A percentile compares a stretch with the other conserved stretches of the same genome.
Evolutionary conservation across 176 grass and related monocot species (phyloP).

Genomic region (Hsuehochloa calcarea): DNA sequence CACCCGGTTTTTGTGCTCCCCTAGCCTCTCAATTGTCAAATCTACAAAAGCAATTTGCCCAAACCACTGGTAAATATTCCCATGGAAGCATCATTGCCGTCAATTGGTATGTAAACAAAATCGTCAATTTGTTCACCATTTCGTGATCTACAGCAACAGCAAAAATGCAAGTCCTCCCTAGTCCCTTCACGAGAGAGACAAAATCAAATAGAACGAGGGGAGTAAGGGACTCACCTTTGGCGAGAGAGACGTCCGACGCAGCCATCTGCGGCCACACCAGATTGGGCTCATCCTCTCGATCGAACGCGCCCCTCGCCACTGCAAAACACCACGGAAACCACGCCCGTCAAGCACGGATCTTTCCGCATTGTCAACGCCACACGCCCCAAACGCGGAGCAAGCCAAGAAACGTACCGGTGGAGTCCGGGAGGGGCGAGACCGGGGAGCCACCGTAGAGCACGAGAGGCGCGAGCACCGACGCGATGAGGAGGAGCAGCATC

Average conservation of each 20-base stretch:
- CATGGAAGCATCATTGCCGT: background rate
- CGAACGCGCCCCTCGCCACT: constrained; percentile 42
- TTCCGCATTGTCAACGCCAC: constrained; percentile 13
- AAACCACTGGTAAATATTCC: constrained; percentile 4
- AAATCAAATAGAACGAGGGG: background rate
- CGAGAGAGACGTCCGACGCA: constrained; percentile 37
- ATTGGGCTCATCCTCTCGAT: constrained; percentile 21
- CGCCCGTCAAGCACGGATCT: constrained; percentile 18
- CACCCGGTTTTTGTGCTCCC: constrained; percentile 70
- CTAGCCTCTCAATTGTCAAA: constrained; percentile 43
- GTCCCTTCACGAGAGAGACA: background rate
- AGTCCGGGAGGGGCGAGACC: constrained; percentile 37
- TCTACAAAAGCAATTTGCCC: constrained; percentile 25
- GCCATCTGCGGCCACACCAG: constrained; percentile 37
- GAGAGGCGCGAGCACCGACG: constrained; percentile 76
- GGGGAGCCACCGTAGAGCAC: constrained; percentile 52
- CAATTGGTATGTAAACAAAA: background rate
- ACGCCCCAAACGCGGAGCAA: too few species aligned
- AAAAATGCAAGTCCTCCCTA: background rate
- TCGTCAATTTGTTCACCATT: background rate
- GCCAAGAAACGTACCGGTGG: constrained; percentile 30
- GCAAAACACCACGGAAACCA: background rate
- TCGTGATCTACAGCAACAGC: background rate
- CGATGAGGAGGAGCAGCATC: constrained; percentile 56
- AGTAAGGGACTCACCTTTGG: constrained; percentile 22